These are phyloP conservation scores for Verticillium nonalfalfae DNA, from an alignment of 2,329 filamentous ascomycete genomes.

Conservation along the genomic window DNA sequence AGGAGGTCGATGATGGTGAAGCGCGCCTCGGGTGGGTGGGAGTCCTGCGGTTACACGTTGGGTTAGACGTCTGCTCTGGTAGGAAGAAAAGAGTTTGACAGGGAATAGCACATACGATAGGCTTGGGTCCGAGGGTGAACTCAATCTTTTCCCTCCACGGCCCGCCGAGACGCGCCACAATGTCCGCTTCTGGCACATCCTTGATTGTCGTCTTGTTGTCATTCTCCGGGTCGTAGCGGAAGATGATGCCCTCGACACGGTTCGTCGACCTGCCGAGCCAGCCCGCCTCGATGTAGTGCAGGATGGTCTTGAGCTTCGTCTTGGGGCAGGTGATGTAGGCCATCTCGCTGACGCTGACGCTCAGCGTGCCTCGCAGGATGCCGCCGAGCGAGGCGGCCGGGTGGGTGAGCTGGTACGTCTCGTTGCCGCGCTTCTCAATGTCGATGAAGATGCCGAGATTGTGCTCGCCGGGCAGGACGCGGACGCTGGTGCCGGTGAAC, in stretches of 20 bases:
- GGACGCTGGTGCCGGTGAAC: constrained; percentile 92
- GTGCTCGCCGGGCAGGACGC: constrained; percentile 84
- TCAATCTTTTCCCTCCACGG: constrained; percentile 73
- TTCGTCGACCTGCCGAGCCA: constrained; percentile 92
- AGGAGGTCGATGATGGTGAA: constrained; percentile 78
- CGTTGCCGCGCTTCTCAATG: constrained; percentile 70
- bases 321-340: constrained; percentile 87
- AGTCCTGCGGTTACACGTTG: constrained; percentile 21
- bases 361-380: constrained; percentile 78
- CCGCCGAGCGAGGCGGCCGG: constrained; percentile 90
- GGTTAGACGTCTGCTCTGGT: not conserved
- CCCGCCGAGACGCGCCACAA: constrained; percentile 77
- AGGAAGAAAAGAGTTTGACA: not conserved
- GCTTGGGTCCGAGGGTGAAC: constrained; percentile 54
- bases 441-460: constrained; percentile 96
- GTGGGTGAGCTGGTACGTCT: constrained; percentile 93
- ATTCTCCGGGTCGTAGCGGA: constrained; percentile 81
- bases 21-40: constrained; percentile 51
- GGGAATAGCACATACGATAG: constrained; percentile 44
- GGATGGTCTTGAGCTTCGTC: constrained; percentile 83
- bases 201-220: constrained; percentile 74
- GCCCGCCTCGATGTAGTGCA: constrained; percentile 90
- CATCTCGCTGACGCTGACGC: constrained; percentile 82
- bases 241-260: constrained; percentile 84
- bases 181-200: constrained; percentile 79